Base-by-base conservation (phyloP, 169 alveolate genomes). In the Cyclospora cayetanensis region DNA sequence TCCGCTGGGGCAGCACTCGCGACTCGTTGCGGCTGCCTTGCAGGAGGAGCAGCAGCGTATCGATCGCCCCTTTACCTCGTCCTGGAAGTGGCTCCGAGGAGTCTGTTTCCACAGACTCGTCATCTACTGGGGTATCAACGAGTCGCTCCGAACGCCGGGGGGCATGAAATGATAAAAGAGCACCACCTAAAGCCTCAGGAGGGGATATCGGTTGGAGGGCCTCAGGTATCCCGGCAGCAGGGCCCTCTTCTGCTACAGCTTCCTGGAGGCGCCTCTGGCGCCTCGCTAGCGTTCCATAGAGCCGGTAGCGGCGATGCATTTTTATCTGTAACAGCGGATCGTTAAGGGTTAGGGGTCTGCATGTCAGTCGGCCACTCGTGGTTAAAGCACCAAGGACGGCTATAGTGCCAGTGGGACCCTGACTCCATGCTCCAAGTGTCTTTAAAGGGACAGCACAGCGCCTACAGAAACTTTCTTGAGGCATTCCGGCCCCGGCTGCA, bases 1-100 rank as follows among this genome's bases (percentile, higher is more conserved):
- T 66, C n/a, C 79, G 35, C 41, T 66, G 39, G 0, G 79, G 79
- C 46, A 66, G 41, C 42, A 66, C 79, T 43, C 79, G 39, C 79
- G 5, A 4, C 41, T 66, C 79, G 79, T 66, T 66, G 20, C 20
- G 41, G 20, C 41, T 66, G 0, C 42, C 79, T 11, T 66, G 79
- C 43, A 66, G 79, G 3, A 29, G 79, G 20, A 12, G 12, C 20
- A 66, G 79, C 20, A 66, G 79, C 4, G 12, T 4, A 4, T 9
- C 42, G 12, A 66, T 27, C 9, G 72, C 72, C 31, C 3, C 43
- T 7, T 31, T 18, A 20, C 43, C 79, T 15, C 60, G 15, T 9
- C 60, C n/a, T n/a, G n/a, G n/a, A n/a, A n/a, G n/a, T n/a, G n/a
- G n/a, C n/a, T n/a, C n/a, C n/a, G n/a, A n/a, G n/a, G n/a, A n/a